Evolutionary conservation across 768 basidiomycete genomes (phyloP), one percentile per base, ranked within the genome.

Genomic region (Xerocomellus amylosporus): DNA sequence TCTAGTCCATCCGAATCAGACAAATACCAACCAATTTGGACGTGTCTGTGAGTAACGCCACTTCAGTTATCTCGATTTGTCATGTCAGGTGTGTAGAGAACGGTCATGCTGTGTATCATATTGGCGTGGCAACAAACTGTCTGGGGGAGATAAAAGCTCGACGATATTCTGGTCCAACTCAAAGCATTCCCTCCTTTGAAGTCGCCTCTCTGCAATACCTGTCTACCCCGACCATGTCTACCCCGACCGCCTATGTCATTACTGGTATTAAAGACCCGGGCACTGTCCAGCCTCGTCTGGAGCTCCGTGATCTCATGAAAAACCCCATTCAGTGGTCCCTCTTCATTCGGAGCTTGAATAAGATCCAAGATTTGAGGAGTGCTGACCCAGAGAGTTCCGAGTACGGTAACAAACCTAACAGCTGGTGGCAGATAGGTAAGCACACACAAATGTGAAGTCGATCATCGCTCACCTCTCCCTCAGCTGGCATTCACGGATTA

Each of bases 391-490:
- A 47, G 4, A 51, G 48, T 37, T 40, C 59, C 15, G 28, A 52
- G n/a, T 61, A 43, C 28, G 20, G 50, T 4, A 47, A 62, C 8
- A 63, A 60, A 1, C 62, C 62, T 14, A 63, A 63, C 43, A 56
- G 62, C 22, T 63, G 54, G 54, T 64, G 58, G 62, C 62, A 64
- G 33, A 56, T 63, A 0, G 58, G 62, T 64, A 44, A 41, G 47
- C 2, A 9, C 8, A 30, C 33, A 3, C 15, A 22, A 9, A 31
- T 2, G 8, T 10, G 9, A 19, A 15, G 36, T 19, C 8, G 13
- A 12, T 38, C n/a, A 10, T 2, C 0, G 2, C 43, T 56, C n/a
- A 59, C 12, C 6, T 6, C 24, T 33, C 9, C 31, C 9, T 36
- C 45, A 64, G 62, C 50, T 8, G 13, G 19, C 1, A 64, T 63